Percentiles rank a stretch among this genome's conserved stretches.
Conservation (phyloP, 75 land plant genomes). For the Sequoia sempervirens region DNA sequence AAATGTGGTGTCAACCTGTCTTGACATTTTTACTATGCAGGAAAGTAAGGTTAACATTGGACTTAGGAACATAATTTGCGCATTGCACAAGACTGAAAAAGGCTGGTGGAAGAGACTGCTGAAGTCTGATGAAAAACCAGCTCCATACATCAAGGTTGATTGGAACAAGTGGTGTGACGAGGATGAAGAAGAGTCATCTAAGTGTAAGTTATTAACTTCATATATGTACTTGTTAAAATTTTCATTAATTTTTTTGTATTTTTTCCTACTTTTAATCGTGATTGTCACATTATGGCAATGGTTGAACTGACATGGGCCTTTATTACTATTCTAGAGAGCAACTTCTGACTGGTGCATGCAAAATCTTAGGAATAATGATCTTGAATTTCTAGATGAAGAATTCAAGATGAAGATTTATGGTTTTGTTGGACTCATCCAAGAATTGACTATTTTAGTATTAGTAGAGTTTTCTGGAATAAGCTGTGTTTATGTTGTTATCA, state of each 20-base stretch:
- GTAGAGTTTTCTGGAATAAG: background rate
- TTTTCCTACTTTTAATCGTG: background rate
- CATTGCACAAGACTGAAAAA: constrained; percentile 51
- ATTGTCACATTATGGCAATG: background rate
- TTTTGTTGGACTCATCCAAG: background rate
- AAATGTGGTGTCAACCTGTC: background rate
- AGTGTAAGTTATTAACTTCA: constrained; percentile 26
- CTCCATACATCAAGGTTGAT: constrained; percentile 78
- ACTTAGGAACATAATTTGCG: constrained; percentile 60
- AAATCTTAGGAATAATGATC: background rate
- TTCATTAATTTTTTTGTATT: background rate
- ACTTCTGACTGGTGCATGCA: background rate
- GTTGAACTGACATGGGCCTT: background rate
- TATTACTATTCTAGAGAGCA: background rate
- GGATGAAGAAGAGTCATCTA: constrained; percentile 54
- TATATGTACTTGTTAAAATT: background rate
- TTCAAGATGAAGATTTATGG: background rate
- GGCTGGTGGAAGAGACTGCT: constrained; percentile 75
- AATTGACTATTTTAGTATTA: background rate
- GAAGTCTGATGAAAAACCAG: constrained; percentile 68
- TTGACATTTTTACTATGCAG: constrained; percentile 26
- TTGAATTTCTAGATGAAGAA: background rate
- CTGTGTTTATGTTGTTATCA: background rate
- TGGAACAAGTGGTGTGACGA: constrained; percentile 92
- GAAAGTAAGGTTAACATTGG: constrained; percentile 56